phyloP scores from a whole-genome alignment of 2,329 filamentous ascomycete species.

The Cordyceps tenuipes region DNA sequence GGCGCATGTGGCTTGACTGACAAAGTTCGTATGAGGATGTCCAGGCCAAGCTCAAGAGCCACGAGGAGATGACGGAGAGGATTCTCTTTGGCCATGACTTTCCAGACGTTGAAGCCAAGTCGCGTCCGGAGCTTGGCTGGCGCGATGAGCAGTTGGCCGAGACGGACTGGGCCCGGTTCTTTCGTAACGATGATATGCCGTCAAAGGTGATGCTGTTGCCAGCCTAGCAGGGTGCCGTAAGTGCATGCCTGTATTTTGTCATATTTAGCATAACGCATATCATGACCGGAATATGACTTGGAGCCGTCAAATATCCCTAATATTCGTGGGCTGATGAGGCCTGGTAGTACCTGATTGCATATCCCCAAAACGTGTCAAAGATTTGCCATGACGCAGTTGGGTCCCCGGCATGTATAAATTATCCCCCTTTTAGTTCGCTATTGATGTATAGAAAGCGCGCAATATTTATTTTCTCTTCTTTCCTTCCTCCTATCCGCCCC shows the following conservation, averaged over 20 bases:
- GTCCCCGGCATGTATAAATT: neutral
- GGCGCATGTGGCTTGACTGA: neutral
- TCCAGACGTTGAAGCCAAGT: slow-evolving; percentile 17
- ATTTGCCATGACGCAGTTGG: neutral
- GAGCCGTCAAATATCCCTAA: too few species aligned
- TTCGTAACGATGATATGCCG: slow-evolving; percentile 16
- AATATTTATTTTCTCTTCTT: neutral
- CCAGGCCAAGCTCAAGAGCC: slow-evolving; percentile 17
- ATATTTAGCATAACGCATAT: too few species aligned
- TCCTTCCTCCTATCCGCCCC: neutral
- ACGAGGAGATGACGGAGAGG: slow-evolving; percentile 17
- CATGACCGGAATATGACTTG: too few species aligned
- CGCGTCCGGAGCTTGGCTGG: slow-evolving; percentile 18
- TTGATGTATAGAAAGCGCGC: neutral
- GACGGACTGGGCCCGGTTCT: slow-evolving; percentile 20
- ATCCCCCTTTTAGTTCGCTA: slow-evolving; percentile 1
- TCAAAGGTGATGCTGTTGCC: slow-evolving; percentile 2
- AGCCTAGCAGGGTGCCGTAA: neutral
- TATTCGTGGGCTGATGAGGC: neutral
- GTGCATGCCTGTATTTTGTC: too few species aligned
- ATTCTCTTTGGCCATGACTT: slow-evolving; percentile 17
- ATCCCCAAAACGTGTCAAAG: neutral
- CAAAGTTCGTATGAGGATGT: slow-evolving; percentile 20
- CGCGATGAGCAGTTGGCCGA: slow-evolving; percentile 22
- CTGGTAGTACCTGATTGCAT: neutral